Evolutionary conservation across 2,329 filamentous ascomycete species (phyloP).

Genomic region (Sporothrix variecibatus): DNA sequence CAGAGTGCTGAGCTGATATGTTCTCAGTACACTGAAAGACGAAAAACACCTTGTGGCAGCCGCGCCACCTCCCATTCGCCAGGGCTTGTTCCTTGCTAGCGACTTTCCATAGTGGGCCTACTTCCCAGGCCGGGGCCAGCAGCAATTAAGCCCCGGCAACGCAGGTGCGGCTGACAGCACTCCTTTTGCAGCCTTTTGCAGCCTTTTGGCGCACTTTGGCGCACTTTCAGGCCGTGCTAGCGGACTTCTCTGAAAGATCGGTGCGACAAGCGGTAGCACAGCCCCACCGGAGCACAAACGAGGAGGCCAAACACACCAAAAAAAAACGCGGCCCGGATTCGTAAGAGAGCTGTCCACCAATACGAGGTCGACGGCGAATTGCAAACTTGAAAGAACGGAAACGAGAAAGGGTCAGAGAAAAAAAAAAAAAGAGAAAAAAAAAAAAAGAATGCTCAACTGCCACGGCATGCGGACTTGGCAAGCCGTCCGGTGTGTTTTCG

Average conservation of each 20-base stretch:
- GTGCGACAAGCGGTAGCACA: not conserved
- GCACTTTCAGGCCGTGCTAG: slow-evolving; percentile 9
- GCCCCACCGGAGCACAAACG: slow-evolving; percentile 3
- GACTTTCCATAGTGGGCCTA: not conserved
- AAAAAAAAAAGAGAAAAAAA: not conserved
- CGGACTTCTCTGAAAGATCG: not conserved
- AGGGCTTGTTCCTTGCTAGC: slow-evolving; percentile 9
- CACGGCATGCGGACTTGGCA: slow-evolving; percentile 5
- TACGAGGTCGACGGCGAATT: not conserved
- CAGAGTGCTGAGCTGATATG: not conserved
- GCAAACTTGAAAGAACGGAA: not conserved
- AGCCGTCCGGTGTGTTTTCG: not conserved
- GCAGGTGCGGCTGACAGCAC: slow-evolving; percentile 6
- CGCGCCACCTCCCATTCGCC: slow-evolving; percentile 22
- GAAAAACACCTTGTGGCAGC: slow-evolving; percentile 16
- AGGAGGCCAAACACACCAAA: not conserved
- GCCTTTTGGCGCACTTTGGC: slow-evolving; percentile 4
- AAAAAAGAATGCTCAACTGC: not conserved
- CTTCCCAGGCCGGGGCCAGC: no score
- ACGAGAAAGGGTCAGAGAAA: not conserved
- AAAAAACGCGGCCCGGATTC: not conserved
- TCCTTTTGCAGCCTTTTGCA: slow-evolving; percentile 7
- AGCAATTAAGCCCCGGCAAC: slow-evolving; percentile 12
- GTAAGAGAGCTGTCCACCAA: not conserved
- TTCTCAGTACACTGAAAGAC: not conserved